Evolutionary conservation across 768 basidiomycete genomes (phyloP), one percentile per base, ranked within the genome.

Genomic region (Boletellus ananas): DNA sequence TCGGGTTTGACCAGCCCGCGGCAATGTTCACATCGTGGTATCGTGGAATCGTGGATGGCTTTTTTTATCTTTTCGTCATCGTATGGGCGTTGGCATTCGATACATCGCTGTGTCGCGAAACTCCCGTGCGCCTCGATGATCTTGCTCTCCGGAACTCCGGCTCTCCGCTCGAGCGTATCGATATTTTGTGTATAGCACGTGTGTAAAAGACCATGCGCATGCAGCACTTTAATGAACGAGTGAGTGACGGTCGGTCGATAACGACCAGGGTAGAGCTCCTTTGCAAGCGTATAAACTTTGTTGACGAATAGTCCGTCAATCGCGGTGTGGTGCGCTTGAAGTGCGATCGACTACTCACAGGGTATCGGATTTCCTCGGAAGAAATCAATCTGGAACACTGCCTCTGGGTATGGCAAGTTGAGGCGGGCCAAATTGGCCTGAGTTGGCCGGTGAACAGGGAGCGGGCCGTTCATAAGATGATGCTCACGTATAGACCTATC

Each of bases 81-180:
- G 54, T 78, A 91, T 0, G 73, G 61, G 2, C 64, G 61, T 39
- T 73, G 55, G 65, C 96, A 99, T 7, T 81, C 72, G 14, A 97
- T 81, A 57, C 96, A 99, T 45, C 81, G 75, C 47, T 95, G 90
- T 2, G 75, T 71, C 0, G 95, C 95, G 58, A 98, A 99, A 57
- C 90, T 94, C 3, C 95, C 96, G 61, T 99, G 96, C 0, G 96
- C 96, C 70, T 98, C 95, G 42, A 98, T 77, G 52, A 98, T 84
- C 64, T 83, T 83, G 29, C 79, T 69, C 1, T 68, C 75, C 0
- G 88, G 83, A 0, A 96, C 78, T 6, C 90, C 90, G 0, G 92
- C 90, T 6, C 82, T 77, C 2, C 89, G 79, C 63, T 97, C 95
- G 13, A 97, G 80, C 0, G 92, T 94, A 64, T 97, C 94, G 48